These are phyloP conservation scores for Macrolepiota albuminosa DNA, from an alignment of 768 basidiomycete species.

Conservation along the genomic window DNA sequence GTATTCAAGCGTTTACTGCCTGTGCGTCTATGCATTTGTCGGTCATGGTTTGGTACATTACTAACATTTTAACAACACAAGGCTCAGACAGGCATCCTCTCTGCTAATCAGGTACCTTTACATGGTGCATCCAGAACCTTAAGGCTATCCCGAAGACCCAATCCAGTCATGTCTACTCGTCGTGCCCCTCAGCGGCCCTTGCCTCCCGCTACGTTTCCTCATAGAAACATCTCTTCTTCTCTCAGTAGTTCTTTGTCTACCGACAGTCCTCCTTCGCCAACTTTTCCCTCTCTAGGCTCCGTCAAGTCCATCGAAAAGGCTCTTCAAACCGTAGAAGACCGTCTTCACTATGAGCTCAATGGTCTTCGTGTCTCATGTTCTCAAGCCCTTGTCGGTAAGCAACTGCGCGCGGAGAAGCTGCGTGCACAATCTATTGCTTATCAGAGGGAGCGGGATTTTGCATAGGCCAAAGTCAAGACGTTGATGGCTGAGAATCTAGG, in stretches of 20 bases:
- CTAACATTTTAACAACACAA: not conserved
- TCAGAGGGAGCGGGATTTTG: conserved; percentile 29
- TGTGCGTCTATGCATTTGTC: not conserved
- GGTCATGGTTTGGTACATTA: not conserved
- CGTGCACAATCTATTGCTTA: conserved; percentile 25
- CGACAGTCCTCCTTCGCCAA: not conserved
- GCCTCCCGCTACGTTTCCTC: not conserved
- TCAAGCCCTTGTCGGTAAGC: conserved; percentile 24
- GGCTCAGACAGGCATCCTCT: not conserved
- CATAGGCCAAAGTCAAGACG: conserved; percentile 23
- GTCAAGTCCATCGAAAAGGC: conserved; percentile 23
- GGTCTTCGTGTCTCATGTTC: conserved; percentile 27
- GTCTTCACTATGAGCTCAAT: conserved; percentile 24
- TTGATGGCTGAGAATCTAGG: conserved; percentile 19
- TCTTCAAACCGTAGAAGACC: conserved; percentile 24
- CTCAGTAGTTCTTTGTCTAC: not conserved
- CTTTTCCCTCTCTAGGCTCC: not conserved
- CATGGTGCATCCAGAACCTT: conserved; percentile 7
- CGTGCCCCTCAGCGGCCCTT: not conserved
- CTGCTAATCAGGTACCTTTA: conserved; percentile 1
- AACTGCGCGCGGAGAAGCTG: conserved; percentile 26
- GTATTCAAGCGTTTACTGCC: not conserved
- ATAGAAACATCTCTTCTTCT: not conserved
- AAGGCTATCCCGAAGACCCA: not conserved
- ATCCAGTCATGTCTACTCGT: not conserved